Conservation (phyloP, 2,329 filamentous ascomycete genomes). For the Exophiala xenobiotica region DNA sequence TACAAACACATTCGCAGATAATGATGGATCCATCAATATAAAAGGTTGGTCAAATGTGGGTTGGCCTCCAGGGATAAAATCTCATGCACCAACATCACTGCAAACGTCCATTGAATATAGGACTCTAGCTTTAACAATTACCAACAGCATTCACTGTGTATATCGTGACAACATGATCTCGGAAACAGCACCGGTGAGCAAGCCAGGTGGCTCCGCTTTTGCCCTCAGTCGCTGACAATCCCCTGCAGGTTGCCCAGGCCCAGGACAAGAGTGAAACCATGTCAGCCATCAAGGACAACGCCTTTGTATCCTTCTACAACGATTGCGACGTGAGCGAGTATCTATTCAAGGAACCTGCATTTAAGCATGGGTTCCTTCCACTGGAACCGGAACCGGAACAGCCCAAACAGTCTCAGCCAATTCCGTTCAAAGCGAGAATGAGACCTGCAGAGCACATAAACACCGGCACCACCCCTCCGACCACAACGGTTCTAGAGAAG, state of each 20-base stretch:
- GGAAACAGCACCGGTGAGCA: constrained; percentile 18
- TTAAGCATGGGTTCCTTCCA: constrained; percentile 17
- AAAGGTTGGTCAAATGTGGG: not conserved
- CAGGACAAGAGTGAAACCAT: not conserved
- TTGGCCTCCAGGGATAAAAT: no score
- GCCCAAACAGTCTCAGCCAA: not conserved
- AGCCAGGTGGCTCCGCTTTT: no score
- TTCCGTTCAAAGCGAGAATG: constrained; percentile 7
- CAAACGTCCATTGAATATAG: no score
- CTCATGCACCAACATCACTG: no score
- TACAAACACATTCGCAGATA: no score
- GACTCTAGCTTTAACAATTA: no score
- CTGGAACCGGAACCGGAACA: constrained; percentile 14
- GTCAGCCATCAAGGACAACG: constrained; percentile 14
- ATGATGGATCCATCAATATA: not conserved
- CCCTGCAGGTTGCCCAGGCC: not conserved
- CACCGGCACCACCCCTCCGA: constrained; percentile 23
- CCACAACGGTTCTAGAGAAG: constrained; percentile 3
- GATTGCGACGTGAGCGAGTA: constrained; percentile 24
- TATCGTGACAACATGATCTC: no score
- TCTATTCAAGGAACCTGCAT: constrained; percentile 16
- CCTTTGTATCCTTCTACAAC: constrained; percentile 22
- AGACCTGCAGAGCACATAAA: constrained; percentile 18
- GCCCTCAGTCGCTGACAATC: not conserved
- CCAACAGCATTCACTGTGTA: no score